phyloP scores from a whole-genome alignment of 495 filamentous ascomycete species.

The Tuber magnatum region DNA sequence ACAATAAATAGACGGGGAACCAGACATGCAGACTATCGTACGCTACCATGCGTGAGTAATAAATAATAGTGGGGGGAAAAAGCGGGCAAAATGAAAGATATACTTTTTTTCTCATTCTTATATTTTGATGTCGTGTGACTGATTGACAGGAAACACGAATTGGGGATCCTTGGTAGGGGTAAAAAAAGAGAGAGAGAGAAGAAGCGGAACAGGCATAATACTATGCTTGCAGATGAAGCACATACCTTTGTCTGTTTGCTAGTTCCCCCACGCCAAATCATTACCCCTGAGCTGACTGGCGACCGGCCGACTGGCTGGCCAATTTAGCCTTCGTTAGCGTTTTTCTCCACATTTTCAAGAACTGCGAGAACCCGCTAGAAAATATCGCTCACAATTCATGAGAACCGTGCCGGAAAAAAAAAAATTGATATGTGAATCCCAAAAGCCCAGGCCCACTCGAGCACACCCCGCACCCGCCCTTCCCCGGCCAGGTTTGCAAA shows the following conservation, averaged over 20 bases:
- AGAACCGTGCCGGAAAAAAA: not conserved
- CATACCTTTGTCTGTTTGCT: not conserved
- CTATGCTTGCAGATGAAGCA: not conserved
- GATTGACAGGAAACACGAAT: not conserved
- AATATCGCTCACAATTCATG: not conserved
- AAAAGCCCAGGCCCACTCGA: not conserved
- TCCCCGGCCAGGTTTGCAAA: not conserved
- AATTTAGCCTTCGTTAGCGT: not conserved
- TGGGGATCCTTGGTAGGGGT: not conserved
- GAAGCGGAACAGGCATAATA: not conserved
- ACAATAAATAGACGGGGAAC: not conserved
- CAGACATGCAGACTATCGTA: not conserved
- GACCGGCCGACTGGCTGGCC: not conserved
- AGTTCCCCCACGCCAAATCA: not conserved
- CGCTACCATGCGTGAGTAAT: not conserved
- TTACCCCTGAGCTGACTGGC: not conserved
- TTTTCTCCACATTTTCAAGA: not conserved
- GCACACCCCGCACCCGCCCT: not conserved
- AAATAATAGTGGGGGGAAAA: not conserved
- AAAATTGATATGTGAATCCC: not conserved
- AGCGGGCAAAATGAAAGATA: not conserved
- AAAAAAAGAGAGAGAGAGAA: no score
- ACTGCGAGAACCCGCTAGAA: not conserved
- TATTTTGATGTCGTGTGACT: not conserved
- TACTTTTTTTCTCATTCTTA: not conserved